Evolutionary conservation across 1,284 basidiomycete genomes (phyloP), one percentile per base, ranked within the genome.

Genomic region (Pyrrhoderma lamaoense): DNA sequence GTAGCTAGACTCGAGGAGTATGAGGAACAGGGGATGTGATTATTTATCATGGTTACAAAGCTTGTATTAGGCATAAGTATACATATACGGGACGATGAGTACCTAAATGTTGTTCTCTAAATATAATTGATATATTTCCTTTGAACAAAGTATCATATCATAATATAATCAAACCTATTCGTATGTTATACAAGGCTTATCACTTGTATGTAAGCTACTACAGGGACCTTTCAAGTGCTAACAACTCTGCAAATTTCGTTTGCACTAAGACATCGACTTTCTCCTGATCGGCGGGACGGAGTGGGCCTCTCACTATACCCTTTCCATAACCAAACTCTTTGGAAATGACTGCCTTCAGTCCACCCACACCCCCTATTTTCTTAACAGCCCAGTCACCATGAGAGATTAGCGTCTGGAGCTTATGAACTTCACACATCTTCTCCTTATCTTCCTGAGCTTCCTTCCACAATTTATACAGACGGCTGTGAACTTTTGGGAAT

Each of bases 381-480:
- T 77, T 76, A 31, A 79, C 71, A 43, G 82, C 81, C 75, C 82
- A 88, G 64, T 91, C 89, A 2, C 77, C 80, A 56, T 86, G 82
- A 0, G 81, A 79, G 11, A 91, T 70, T 57, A 82, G 66, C 4
- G 75, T 78, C 64, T 92, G 89, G 0, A 91, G 66, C 50, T 73
- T 67, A 69, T 80, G 75, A 0, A 88, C 89, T 58, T 89, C 83
- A 16, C 74, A 68, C 42, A 80, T 59, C 48, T 78, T 76, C 9
- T 31, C 27, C 27, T 31, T 31, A 31, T 31, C 27, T 11, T 31
- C 27, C 11, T 31, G 7, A 11, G 11, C 27, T 11, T 75, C 73
- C 49, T 77, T 70, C 62, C 77, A 80, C 13, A 82, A 63, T 45
- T 74, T 66, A 63, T 80, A 84, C 31, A 91, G 63, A 58, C 72